Base-by-base conservation (phyloP, 2,329 filamentous ascomycete genomes). In the Colletotrichum truncatum region DNA sequence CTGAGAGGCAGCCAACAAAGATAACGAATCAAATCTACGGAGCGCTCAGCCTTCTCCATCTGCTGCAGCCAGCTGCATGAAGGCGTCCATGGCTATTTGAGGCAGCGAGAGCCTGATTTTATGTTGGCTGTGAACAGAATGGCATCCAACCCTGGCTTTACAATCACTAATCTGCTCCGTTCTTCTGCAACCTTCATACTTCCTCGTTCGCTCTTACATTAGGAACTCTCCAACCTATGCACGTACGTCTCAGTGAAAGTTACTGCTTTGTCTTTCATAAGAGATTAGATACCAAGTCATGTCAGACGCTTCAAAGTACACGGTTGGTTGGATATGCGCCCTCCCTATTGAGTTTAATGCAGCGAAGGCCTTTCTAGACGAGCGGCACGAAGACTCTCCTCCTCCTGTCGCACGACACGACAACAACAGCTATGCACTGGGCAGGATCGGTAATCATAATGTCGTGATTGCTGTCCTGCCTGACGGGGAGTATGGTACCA, bases 401-500 rank as follows among this genome's bases (percentile, higher is more conserved):
- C 16, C 3, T 18, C 10, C 10, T 11, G 25, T 73, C 14, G 16
- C 54, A 1, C 43, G 14, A 1, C 34, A 72, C 10, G 75, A 76
- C 30, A 71, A 70, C 53, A 73, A 71, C 45, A 30, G 7, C 2
- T 81, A 81, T 56, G 69, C 67, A 3, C 66, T 75, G 0, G 78
- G 77, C 0, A 56, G 46, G 0, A 75, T 81, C 1, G 73, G 71
- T 1, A 59, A 64, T n/a, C 77, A 80, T 49, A 76, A 80, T 30
- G 68, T 80, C 6, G 78, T 78, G 14, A 73, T 81, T 12, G 69
- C 70, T 5, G 65, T 56, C 1, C 41, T 77, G 7, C 73, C 75
- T 0, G 58, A 69, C 6, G 73, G 68, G 5, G 62, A 70, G 6
- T 74, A 75, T 28, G 76, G 77, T 0, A 72, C 66, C 4, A 59